Evolutionary conservation across 169 alveolate species (phyloP).

Genomic region (Eimeria falciformis): DNA sequence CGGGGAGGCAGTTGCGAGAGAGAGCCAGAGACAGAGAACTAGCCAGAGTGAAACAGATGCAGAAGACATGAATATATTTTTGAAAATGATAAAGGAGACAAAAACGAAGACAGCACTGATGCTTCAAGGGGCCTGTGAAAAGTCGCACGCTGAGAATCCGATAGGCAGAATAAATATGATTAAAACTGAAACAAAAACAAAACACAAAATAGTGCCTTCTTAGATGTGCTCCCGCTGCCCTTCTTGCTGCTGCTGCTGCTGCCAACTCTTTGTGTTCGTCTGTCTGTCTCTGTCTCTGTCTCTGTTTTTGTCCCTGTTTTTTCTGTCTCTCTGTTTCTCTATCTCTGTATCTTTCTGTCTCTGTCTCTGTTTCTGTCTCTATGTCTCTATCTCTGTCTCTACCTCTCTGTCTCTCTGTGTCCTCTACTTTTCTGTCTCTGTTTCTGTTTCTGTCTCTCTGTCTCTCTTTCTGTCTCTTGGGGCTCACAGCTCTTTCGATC

Average conservation of each 20-base stretch:
- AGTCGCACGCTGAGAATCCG: slow-evolving; percentile 19
- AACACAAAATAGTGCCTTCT: background rate
- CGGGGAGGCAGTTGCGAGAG: background rate
- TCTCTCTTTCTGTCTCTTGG: too few species aligned
- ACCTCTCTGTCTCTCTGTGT: too few species aligned
- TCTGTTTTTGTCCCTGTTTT: slow-evolving; percentile 16
- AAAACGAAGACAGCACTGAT: background rate
- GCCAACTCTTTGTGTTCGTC: background rate
- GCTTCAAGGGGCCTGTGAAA: background rate
- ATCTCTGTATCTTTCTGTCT: too few species aligned
- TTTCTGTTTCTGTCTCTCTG: background rate
- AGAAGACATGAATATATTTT: background rate
- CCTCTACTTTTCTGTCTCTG: too few species aligned
- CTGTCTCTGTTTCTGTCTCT: too few species aligned
- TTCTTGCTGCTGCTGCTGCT: background rate
- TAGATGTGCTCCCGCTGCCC: background rate
- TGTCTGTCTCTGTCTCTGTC: background rate
- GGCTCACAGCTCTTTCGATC: slow-evolving; percentile 12
- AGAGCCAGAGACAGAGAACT: background rate
- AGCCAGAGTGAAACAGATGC: background rate
- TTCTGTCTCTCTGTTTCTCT: too few species aligned
- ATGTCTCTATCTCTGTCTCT: too few species aligned
- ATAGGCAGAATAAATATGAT: background rate
- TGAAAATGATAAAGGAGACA: background rate
- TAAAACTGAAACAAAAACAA: background rate